Evolutionary conservation across 1,284 basidiomycete genomes (phyloP).

Genomic region (Leccinum fallax): DNA sequence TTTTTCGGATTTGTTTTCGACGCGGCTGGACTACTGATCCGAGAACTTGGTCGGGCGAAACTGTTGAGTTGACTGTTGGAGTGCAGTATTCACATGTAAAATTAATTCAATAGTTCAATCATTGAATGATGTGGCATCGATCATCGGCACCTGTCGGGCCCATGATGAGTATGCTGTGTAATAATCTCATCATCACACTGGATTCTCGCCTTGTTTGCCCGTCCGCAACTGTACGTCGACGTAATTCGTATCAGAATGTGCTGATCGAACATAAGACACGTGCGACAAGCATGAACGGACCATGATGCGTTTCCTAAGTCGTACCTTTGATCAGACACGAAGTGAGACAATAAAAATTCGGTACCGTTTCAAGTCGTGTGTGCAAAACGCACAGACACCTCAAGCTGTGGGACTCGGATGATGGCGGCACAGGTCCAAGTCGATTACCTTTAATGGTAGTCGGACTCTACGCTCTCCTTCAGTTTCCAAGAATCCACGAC

Average conservation of each 20-base stretch:
- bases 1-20: background rate
- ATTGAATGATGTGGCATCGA: background rate
- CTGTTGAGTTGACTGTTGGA: background rate
- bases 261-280: background rate
- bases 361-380: background rate
- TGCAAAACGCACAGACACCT: background rate
- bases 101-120: background rate
- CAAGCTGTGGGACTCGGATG: too few species aligned
- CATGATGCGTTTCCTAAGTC: background rate
- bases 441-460: background rate
- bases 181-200: background rate
- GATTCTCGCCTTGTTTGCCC: background rate
- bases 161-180: background rate
- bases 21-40: background rate
- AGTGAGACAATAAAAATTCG: background rate
- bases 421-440: background rate
- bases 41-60: background rate
- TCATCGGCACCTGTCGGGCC: background rate
- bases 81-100: background rate
- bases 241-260: background rate
- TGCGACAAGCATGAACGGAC: background rate
- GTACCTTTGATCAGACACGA: background rate
- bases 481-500: constrained; percentile 11
- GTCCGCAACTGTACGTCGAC: background rate
- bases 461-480: background rate